These are phyloP conservation scores for Triticum dicoccoides DNA, from an alignment of 176 grass and related monocot species.

Conservation along the genomic window DNA sequence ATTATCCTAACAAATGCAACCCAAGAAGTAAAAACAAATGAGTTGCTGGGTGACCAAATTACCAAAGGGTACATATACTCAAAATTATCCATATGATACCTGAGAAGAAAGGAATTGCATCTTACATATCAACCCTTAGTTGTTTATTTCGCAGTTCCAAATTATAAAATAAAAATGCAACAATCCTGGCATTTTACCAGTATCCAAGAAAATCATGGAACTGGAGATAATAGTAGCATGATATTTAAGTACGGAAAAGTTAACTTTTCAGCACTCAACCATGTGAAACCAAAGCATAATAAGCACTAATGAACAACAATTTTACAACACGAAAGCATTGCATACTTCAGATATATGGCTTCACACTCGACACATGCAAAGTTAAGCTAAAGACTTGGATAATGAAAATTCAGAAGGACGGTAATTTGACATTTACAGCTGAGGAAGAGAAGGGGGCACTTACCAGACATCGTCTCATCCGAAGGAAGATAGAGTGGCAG, in stretches of 20 bases:
- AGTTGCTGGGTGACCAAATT: not conserved
- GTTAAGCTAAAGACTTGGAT: not conserved
- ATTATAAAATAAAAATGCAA: not conserved
- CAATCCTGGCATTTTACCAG: not conserved
- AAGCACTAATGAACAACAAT: not conserved
- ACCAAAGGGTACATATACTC: not conserved
- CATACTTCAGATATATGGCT: not conserved
- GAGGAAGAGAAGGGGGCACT: conserved; percentile 12
- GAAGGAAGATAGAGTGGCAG: conserved; percentile 61
- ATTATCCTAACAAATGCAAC: not conserved
- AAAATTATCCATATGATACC: not conserved
- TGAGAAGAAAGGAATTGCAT: not conserved
- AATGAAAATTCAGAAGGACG: not conserved
- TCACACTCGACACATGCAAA: not conserved
- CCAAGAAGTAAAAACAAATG: not conserved
- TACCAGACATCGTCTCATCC: conserved; percentile 51
- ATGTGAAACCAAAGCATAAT: not conserved
- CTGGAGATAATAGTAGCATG: not conserved
- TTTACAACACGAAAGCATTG: not conserved
- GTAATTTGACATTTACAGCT: not conserved
- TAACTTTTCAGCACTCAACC: no score
- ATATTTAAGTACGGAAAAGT: no score
- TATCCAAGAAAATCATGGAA: not conserved
- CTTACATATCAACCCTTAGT: not conserved
- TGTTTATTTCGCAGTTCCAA: not conserved